These are phyloP conservation scores for Kodamaea plutei DNA, from an alignment of 1,139 yeast genomes.

Conservation along the genomic window DNA sequence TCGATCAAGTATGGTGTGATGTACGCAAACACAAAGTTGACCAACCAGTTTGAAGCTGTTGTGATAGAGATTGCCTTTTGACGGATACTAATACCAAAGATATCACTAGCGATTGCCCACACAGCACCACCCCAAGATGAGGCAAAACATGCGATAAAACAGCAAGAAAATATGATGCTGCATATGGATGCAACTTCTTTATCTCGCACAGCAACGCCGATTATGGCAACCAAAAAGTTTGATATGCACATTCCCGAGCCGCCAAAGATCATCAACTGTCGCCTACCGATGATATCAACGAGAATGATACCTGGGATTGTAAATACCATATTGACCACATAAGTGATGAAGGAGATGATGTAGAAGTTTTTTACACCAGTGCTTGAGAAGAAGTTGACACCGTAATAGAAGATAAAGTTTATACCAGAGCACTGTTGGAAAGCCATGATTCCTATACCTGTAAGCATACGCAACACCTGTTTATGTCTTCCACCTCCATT, in stretches of 20 bases:
- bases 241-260: conserved; percentile 62
- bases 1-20: conserved; percentile 71
- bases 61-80: conserved; percentile 72
- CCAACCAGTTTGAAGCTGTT: conserved; percentile 75
- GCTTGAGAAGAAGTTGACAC: conserved; percentile 64
- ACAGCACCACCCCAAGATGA: conserved; percentile 78
- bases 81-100: conserved; percentile 68
- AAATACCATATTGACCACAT: conserved; percentile 64
- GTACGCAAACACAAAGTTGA: conserved; percentile 68
- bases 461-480: conserved; percentile 58
- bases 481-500: conserved; percentile 64
- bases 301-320: conserved; percentile 70
- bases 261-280: conserved; percentile 57
- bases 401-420: conserved; percentile 75
- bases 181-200: conserved; percentile 29
- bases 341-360: conserved; percentile 64
- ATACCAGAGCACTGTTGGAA: conserved; percentile 77
- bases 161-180: conserved; percentile 56
- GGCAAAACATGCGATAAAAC: conserved; percentile 70
- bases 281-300: conserved; percentile 65
- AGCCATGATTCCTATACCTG: conserved; percentile 67
- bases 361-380: conserved; percentile 61
- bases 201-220: conserved; percentile 53
- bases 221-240: conserved; percentile 61
- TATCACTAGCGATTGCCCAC: conserved; percentile 76